Percentiles rank a stretch among this genome's conserved stretches.
phyloP scores from a whole-genome alignment of 2,329 filamentous ascomycete species.

The Trichoderma citrinoviride region DNA sequence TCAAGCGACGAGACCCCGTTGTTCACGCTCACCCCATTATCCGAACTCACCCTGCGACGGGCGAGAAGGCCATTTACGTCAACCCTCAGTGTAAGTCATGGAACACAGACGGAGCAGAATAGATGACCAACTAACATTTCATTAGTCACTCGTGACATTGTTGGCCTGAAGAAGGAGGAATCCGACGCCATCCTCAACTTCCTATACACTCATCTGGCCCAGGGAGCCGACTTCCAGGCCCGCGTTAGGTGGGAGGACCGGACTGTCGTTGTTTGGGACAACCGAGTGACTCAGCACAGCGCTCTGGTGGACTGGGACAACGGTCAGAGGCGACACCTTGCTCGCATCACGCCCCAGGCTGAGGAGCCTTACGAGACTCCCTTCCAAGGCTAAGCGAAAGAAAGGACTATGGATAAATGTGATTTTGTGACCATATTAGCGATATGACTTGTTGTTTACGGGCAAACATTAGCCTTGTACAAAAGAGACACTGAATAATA shows the following conservation, averaged over 20 bases:
- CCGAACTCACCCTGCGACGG: slow-evolving; percentile 76
- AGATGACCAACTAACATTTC: not conserved
- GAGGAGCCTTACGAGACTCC: slow-evolving; percentile 74
- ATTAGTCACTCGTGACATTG: slow-evolving; percentile 72
- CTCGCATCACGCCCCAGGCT: slow-evolving; percentile 78
- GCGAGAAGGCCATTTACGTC: slow-evolving; percentile 79
- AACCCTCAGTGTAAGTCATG: slow-evolving; percentile 71
- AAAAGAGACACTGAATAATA: not conserved
- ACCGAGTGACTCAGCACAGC: slow-evolving; percentile 74
- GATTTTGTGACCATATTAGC: slow-evolving; percentile 4
- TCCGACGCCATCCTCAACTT: slow-evolving; percentile 73
- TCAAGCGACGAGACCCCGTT: slow-evolving; percentile 74
- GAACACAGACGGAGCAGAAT: not conserved
- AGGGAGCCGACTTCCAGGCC: slow-evolving; percentile 64
- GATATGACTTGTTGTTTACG: not conserved
- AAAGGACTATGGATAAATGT: not conserved
- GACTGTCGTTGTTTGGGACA: slow-evolving; percentile 88
- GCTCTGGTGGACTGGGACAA: slow-evolving; percentile 79
- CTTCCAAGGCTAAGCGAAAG: slow-evolving; percentile 23
- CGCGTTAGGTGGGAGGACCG: slow-evolving; percentile 73
- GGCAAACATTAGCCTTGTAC: not conserved
- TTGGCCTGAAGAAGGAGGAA: slow-evolving; percentile 84
- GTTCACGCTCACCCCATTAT: slow-evolving; percentile 73
- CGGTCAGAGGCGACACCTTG: slow-evolving; percentile 74
- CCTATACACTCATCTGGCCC: slow-evolving; percentile 55